Base-by-base conservation (phyloP, 768 basidiomycete genomes). In the Suillus decipiens region DNA sequence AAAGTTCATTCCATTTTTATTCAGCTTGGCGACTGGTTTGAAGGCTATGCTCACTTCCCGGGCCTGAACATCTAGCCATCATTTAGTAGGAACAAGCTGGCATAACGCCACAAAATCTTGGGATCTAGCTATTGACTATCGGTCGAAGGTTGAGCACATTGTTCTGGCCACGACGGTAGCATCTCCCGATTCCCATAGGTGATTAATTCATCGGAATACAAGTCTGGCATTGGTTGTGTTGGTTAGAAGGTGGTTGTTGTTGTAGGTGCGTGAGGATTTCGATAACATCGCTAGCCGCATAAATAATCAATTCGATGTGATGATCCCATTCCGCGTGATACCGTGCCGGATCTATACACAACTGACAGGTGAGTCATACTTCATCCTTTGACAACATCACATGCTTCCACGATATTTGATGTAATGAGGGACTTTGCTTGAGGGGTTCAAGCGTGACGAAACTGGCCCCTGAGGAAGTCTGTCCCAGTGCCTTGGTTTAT, bases 31-130 rank as follows among this genome's bases (percentile, higher is more conserved):
- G 84, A 86, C 64, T 89, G 85, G 84, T 78, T 89, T 1, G 88
- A 90, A 69, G 75, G 70, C 9, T 90, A 89, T 63, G 86, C 82
- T 0, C 76, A 81, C 11, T 70, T 80, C 4, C 76, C 88, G 61
- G 88, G 89, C 63, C 69, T 90, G 9, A 83, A 87, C 65, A 81
- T 87, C 19, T 89, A 86, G 89, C 81, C 80, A 0, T 82, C 81
- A 0, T 75, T 83, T 2, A 78, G 71, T 62, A 1, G 72, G 67
- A 14, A 71, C 80, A 8, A 64, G 47, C 0, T 80, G 79, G 68
- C 71, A 78, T 66, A 71, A 73, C 31, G 70, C 70, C 37, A 75
- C 72, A 33, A 69, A 70, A 39, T 74, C 70, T 7, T 87, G 85
- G 86, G 69, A 72, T 28, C 78, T 84, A 33, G 70, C 65, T 1